A percentile compares a stretch with the other conserved stretches of the same genome.
phyloP scores from a whole-genome alignment of 177 flowering plant species.

The Vitis hybrid region DNA sequence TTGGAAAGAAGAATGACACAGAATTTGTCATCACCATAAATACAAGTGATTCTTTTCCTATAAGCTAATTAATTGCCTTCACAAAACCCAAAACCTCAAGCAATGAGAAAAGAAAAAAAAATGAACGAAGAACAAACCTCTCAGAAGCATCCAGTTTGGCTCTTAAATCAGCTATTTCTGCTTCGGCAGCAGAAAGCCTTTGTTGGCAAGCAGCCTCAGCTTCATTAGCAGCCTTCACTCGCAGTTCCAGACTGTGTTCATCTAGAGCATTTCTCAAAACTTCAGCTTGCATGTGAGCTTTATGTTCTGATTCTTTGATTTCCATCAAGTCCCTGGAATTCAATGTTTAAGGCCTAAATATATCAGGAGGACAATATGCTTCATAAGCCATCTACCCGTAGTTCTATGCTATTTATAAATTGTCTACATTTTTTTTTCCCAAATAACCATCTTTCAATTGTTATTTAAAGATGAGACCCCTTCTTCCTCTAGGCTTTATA shows the following conservation, averaged over 20 bases:
- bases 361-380: background rate
- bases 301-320: constrained; percentile 82
- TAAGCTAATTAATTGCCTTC: background rate
- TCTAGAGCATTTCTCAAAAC: constrained; percentile 64
- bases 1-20: background rate
- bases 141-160: constrained; percentile 75
- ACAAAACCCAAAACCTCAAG: background rate
- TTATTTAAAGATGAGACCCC: too few species aligned
- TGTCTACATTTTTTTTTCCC: too few species aligned
- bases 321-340: constrained; percentile 64
- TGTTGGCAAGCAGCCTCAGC: constrained; percentile 88
- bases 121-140: constrained; percentile 45
- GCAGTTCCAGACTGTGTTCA: constrained; percentile 85
- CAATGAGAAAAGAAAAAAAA: background rate
- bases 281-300: constrained; percentile 76
- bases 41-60: background rate
- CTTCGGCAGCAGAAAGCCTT: constrained; percentile 81
- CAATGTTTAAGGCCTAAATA: background rate
- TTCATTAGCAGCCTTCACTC: constrained; percentile 95
- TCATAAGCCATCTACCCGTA: background rate
- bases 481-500: too few species aligned
- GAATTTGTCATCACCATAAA: background rate
- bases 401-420: background rate
- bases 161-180: constrained; percentile 82
- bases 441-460: too few species aligned